Conservation (phyloP, 108 stramenopile species). For the Stephanodiscus triporus region DNA sequence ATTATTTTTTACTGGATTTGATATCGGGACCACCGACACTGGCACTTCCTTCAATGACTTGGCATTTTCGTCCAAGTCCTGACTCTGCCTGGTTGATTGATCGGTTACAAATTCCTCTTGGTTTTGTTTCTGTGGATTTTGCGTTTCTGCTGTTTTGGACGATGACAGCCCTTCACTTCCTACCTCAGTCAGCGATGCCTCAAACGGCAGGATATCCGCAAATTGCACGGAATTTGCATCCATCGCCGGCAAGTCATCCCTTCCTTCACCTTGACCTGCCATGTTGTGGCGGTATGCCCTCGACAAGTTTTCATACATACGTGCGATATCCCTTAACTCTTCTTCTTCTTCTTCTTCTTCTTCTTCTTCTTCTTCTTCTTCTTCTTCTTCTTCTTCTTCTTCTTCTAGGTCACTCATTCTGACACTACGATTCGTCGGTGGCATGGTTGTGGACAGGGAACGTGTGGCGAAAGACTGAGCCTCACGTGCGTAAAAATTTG, state of each 20-base stretch:
- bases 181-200: not conserved
- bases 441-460: not conserved
- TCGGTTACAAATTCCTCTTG: not conserved
- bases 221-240: not conserved
- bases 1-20: not conserved
- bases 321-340: conserved; percentile 4
- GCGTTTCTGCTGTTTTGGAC: not conserved
- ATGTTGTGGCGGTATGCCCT: not conserved
- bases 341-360: conserved; percentile 1
- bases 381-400: conserved; percentile 1
- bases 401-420: not conserved
- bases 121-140: not conserved
- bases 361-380: conserved; percentile 3
- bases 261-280: too few species aligned
- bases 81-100: not conserved
- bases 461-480: not conserved
- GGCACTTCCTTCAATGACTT: not conserved
- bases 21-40: not conserved
- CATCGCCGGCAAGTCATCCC: not conserved
- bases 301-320: not conserved
- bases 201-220: not conserved
- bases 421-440: not conserved
- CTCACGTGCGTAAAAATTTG: conserved; percentile 6
- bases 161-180: not conserved
- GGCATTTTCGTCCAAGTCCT: not conserved